Conservation (phyloP, 306 rosid genomes). For the Bauhinia variegata region DNA sequence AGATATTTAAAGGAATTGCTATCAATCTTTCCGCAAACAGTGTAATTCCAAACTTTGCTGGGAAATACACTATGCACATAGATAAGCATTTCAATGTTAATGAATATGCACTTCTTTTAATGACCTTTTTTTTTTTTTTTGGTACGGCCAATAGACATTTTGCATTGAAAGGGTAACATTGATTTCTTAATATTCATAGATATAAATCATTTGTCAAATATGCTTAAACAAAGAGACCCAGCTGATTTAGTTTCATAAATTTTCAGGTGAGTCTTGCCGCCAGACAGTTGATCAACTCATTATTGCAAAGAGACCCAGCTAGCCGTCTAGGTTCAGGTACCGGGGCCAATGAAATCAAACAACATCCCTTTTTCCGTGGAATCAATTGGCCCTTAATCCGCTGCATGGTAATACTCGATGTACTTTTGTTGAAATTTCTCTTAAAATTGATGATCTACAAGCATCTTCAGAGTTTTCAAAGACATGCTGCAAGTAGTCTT, state of each 20-base stretch:
- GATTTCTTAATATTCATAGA: background rate
- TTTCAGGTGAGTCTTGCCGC: constrained; percentile 87
- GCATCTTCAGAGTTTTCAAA: constrained; percentile 16
- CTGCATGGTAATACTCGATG: constrained; percentile 65
- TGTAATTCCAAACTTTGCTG: constrained; percentile 14
- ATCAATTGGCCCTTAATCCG: constrained; percentile 92
- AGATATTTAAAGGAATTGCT: background rate
- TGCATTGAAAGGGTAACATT: background rate
- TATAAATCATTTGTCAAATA: background rate
- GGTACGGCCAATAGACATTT: background rate
- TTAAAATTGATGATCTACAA: constrained; percentile 19
- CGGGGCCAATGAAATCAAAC: constrained; percentile 86
- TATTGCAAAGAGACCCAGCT: constrained; percentile 82
- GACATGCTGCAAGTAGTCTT: background rate
- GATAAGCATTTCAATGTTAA: background rate
- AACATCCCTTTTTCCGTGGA: constrained; percentile 87
- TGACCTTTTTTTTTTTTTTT: background rate
- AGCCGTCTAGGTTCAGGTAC: constrained; percentile 72
- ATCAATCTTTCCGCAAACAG: constrained; percentile 9
- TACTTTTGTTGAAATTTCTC: constrained; percentile 4
- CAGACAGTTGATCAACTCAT: constrained; percentile 85
- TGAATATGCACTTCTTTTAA: background rate
- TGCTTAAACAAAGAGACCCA: too few species aligned
- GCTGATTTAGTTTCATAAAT: constrained; percentile 28
- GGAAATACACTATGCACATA: constrained; percentile 2